These are phyloP conservation scores for Leccinum ochraceum DNA, from an alignment of 768 basidiomycete species.

Conservation along the genomic window DNA sequence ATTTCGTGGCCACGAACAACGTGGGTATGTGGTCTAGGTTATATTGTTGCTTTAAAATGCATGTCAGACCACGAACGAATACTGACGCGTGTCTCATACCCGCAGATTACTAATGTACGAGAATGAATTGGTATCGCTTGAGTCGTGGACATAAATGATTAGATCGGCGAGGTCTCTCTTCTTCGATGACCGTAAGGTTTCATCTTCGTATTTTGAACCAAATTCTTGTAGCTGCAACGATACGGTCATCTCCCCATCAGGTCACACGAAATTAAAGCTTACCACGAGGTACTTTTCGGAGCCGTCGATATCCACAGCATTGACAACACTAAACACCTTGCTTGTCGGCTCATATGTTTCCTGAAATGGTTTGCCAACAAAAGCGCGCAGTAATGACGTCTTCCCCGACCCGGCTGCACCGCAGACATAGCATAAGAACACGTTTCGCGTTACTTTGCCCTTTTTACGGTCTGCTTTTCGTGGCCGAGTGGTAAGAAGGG, in stretches of 20 bases:
- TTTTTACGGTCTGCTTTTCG: constrained; percentile 84
- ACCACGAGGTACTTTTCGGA: constrained; percentile 97
- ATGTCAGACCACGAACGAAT: constrained; percentile 16
- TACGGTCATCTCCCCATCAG: background rate
- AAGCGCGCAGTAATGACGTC: constrained; percentile 81
- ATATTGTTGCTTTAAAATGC: constrained; percentile 83
- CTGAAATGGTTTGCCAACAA: constrained; percentile 79
- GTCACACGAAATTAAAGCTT: constrained; percentile 39
- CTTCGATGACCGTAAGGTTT: constrained; percentile 84
- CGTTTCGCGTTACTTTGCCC: constrained; percentile 86
- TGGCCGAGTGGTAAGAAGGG: constrained; percentile 82
- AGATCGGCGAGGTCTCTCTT: constrained; percentile 93
- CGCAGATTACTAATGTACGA: constrained; percentile 96
- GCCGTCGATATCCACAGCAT: constrained; percentile 91
- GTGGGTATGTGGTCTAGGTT: constrained; percentile 93
- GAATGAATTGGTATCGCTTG: constrained; percentile 98
- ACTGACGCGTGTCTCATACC: constrained; percentile 46
- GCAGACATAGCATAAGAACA: constrained; percentile 91
- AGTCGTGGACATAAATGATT: constrained; percentile 95
- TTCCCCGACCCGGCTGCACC: constrained; percentile 97
- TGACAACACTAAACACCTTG: constrained; percentile 89
- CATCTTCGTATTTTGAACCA: constrained; percentile 92
- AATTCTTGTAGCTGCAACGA: constrained; percentile 86
- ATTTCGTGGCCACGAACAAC: constrained; percentile 98
- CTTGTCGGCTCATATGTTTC: constrained; percentile 85